phyloP scores from a whole-genome alignment of 805 yeast species.

The Jamesozyma hellenica region DNA sequence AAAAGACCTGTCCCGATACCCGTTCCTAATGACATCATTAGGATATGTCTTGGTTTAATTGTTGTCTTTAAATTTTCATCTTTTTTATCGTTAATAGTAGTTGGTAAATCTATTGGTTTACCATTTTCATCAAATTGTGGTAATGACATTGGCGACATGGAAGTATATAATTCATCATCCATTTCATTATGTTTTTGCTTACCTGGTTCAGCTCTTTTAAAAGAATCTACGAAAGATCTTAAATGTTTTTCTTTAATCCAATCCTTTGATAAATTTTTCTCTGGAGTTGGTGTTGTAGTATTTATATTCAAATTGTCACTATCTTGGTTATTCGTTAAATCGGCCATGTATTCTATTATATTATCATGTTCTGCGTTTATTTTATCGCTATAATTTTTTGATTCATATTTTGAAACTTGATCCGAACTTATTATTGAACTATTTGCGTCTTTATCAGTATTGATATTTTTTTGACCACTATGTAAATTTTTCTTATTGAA shows the following conservation, averaged over 20 bases:
- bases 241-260: slow-evolving; percentile 4
- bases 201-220: slow-evolving; percentile 29
- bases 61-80: slow-evolving; percentile 21
- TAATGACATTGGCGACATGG: slow-evolving; percentile 3
- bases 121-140: slow-evolving; percentile 2
- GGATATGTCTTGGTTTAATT: slow-evolving; percentile 44
- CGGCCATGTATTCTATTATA: slow-evolving; percentile 17
- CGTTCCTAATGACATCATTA: slow-evolving; percentile 68
- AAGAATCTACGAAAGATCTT: slow-evolving; percentile 34
- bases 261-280: background rate
- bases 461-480: background rate
- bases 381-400: slow-evolving; percentile 6
- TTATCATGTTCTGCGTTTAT: slow-evolving; percentile 8
- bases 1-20: slow-evolving; percentile 70
- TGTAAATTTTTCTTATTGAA: background rate
- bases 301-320: no score
- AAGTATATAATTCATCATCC: slow-evolving; percentile 1
- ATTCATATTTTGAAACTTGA: slow-evolving; percentile 8
- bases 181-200: background rate
- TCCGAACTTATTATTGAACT: slow-evolving; percentile 1
- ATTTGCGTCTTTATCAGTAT: background rate
- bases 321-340: slow-evolving; percentile 6
- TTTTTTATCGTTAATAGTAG: slow-evolving; percentile 1
- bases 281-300: background rate
- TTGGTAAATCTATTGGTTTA: background rate